These are phyloP conservation scores for Cystobasidium sp. DNA, from an alignment of 1,284 basidiomycete species.

Conservation along the genomic window DNA sequence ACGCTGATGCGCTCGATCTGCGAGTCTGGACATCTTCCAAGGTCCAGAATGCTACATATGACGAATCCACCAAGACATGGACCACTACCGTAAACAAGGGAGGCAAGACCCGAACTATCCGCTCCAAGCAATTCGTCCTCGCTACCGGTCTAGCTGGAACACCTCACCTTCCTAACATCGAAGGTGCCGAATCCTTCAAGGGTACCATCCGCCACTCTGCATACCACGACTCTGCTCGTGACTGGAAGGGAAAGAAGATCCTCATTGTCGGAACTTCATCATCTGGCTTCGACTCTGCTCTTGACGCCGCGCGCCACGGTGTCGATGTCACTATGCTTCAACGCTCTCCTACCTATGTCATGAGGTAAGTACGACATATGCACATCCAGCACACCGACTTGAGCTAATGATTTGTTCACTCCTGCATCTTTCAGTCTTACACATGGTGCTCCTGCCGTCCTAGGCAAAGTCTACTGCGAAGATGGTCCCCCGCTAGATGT, in stretches of 20 bases:
- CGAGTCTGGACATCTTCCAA: conserved; percentile 50
- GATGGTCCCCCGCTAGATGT: conserved; percentile 58
- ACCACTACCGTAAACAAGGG: conserved; percentile 56
- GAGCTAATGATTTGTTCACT: background rate
- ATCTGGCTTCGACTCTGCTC: conserved; percentile 53
- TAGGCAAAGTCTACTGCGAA: conserved; percentile 61
- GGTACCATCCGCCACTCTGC: conserved; percentile 54
- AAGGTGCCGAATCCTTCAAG: conserved; percentile 51
- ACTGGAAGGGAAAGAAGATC: conserved; percentile 53
- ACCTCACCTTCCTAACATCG: conserved; percentile 57
- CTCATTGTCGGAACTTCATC: conserved; percentile 56
- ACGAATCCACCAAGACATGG: conserved; percentile 56
- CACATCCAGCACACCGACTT: background rate
- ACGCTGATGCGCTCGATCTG: conserved; percentile 53
- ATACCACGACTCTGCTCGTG: conserved; percentile 47
- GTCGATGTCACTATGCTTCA: conserved; percentile 55
- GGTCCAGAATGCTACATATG: conserved; percentile 49
- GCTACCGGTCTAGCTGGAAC: conserved; percentile 59
- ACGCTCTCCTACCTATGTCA: conserved; percentile 58
- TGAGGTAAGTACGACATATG: conserved; percentile 54
- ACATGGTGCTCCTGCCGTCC: conserved; percentile 2
- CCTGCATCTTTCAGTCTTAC: background rate
- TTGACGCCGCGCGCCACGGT: conserved; percentile 53
- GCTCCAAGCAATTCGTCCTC: conserved; percentile 58
- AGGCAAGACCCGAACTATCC: conserved; percentile 53